Base-by-base conservation (phyloP, 768 basidiomycete species). In the Astraeus odoratus region DNA sequence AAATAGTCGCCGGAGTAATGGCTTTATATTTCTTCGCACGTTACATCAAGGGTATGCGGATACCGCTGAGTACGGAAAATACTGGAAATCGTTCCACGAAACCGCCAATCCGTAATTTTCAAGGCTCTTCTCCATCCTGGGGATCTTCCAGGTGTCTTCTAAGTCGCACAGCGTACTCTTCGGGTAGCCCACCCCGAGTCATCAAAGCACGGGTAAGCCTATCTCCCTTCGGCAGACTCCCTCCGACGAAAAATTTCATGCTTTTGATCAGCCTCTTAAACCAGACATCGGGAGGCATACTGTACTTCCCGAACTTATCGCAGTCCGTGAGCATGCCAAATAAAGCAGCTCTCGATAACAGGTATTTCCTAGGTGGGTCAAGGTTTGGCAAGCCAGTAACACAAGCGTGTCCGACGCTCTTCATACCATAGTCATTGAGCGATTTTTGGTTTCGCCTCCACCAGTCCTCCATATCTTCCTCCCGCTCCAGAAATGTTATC, bases 401-500 rank as follows among this genome's bases (percentile, higher is more conserved):
- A 12, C 39, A 41, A 13, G 39, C 39, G n/a, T 41, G 39, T 5
- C 27, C 27, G 20, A 15, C 25, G 39, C 25, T 27, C 27, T 20
- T 41, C 26, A 41, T 10, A 5, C 39, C 39, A 29, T 41, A 20
- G 4, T 27, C 15, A 16, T 27, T 8, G 26, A 41, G 24, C 4
- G 7, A 5, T 10, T 16, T 41, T 15, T 41, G 5, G 12, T 41
- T 41, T 19, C 7, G 16, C 26, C 16, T 33, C 66, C 66, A 67
- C 67, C 67, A 69, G 34, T 51, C 49, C 2, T 57, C 55, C 51
- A 59, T 60, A 20, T 51, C 50, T 1, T 42, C 20, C 5, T 63
- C 44, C 31, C 39, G 51, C 33, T 58, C 57, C 2, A 58, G 51
- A 26, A 43, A 34, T 2, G 53, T 58, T 38, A 58, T 51, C 1